Conservation (phyloP, 2,329 filamentous ascomycete genomes). For the Monilinia fructigena region DNA sequence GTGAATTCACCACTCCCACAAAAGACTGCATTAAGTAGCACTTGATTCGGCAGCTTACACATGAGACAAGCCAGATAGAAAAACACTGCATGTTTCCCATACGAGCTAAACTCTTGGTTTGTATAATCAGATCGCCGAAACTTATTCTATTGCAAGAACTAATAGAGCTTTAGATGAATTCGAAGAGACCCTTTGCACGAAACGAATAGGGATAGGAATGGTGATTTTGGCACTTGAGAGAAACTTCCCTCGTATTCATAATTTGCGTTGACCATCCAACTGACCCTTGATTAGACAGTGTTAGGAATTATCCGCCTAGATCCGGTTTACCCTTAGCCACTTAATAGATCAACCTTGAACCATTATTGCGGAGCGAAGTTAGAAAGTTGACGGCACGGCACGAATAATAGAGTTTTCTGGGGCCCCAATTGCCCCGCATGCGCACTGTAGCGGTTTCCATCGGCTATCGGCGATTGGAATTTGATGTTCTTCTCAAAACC, state of each 20-base stretch:
- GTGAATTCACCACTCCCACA: too few species aligned
- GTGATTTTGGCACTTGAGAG: background rate
- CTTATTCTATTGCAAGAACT: conserved; percentile 50
- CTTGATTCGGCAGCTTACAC: too few species aligned
- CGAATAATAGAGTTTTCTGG: background rate
- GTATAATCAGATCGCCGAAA: conserved; percentile 37
- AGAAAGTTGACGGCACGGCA: background rate
- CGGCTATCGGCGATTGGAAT: background rate
- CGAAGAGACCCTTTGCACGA: conserved; percentile 48
- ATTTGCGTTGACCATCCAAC: too few species aligned
- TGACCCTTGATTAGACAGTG: background rate
- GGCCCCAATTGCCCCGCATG: conserved; percentile 1
- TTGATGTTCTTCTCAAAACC: background rate
- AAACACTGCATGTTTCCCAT: too few species aligned
- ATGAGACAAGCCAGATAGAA: too few species aligned
- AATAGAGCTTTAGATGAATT: conserved; percentile 43
- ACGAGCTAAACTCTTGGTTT: too few species aligned
- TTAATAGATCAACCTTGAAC: too few species aligned
- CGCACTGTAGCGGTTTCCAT: background rate
- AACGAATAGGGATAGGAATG: conserved; percentile 39
- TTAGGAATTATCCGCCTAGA: background rate
- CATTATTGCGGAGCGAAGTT: background rate
- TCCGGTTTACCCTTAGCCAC: background rate
- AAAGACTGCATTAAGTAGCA: too few species aligned
- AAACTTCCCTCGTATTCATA: conserved; percentile 22